Conservation (phyloP, 2,329 filamentous ascomycete species). For the Arthrobotrys pseudoclavata region DNA sequence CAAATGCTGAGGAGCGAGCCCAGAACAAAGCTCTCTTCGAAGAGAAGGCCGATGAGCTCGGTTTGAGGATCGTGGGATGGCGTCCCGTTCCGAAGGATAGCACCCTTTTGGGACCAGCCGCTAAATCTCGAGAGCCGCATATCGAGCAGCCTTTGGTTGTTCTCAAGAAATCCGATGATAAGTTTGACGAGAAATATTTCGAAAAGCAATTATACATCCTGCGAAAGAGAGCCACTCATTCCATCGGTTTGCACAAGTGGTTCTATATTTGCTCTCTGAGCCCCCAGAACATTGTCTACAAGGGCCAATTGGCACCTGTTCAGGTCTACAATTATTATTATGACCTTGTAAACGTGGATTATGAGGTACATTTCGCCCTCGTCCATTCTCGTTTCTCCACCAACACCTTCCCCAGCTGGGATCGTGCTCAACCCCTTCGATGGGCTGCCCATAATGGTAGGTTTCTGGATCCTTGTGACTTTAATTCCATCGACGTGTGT, state of each 20-base stretch:
- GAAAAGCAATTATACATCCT: constrained; percentile 94
- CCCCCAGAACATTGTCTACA: constrained; percentile 99
- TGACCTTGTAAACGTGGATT: constrained; percentile 95
- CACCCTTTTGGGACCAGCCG: constrained; percentile 89
- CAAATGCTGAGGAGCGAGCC: constrained; percentile 87
- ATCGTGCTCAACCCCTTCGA: constrained; percentile 92
- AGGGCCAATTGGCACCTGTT: constrained; percentile 91
- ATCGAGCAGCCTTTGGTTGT: constrained; percentile 97
- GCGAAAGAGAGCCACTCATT: constrained; percentile 93
- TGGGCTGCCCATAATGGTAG: constrained; percentile 97
- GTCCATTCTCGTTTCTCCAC: constrained; percentile 98
- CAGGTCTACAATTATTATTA: constrained; percentile 99
- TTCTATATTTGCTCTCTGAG: constrained; percentile 97
- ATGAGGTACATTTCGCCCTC: constrained; percentile 95
- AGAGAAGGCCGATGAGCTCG: constrained; percentile 88
- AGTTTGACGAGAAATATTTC: constrained; percentile 87
- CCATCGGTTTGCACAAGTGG: constrained; percentile 96
- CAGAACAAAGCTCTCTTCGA: constrained; percentile 94
- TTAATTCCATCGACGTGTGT: constrained; percentile 30
- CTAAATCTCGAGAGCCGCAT: constrained; percentile 91
- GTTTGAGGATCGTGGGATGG: constrained; percentile 93
- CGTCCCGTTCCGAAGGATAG: constrained; percentile 95
- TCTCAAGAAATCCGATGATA: constrained; percentile 84
- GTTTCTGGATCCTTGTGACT: constrained; percentile 62
- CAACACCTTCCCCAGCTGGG: constrained; percentile 98